phyloP scores from a whole-genome alignment of 768 basidiomycete species.

The Agrocybe chaxingu region DNA sequence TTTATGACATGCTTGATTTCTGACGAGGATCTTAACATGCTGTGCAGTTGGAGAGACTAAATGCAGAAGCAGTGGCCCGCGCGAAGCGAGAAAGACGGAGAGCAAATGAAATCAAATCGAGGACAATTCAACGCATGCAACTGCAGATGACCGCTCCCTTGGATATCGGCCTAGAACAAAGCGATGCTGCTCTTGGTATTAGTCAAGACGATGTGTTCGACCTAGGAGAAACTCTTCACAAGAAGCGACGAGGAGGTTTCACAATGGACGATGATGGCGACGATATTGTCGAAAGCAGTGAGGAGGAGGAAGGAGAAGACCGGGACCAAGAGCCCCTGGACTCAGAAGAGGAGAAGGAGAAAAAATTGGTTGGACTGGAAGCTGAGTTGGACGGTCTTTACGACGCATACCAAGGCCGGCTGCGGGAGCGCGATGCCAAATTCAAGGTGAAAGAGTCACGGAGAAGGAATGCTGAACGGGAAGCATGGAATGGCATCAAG shows the following conservation, averaged over 20 bases:
- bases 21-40: conserved; percentile 6
- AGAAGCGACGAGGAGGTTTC: conserved; percentile 30
- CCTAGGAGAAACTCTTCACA: conserved; percentile 44
- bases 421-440: conserved; percentile 84
- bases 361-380: conserved; percentile 63
- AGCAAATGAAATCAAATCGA: conserved; percentile 83
- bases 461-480: conserved; percentile 66
- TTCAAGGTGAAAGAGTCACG: conserved; percentile 80
- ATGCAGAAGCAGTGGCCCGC: conserved; percentile 69
- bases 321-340: conserved; percentile 44
- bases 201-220: conserved; percentile 91
- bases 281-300: conserved; percentile 33
- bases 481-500: conserved; percentile 80
- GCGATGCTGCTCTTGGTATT: conserved; percentile 65
- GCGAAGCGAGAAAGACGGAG: conserved; percentile 78
- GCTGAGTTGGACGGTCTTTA: conserved; percentile 88
- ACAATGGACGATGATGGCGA: conserved; percentile 41
- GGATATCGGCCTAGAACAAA: conserved; percentile 88
- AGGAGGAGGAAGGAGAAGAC: conserved; percentile 24
- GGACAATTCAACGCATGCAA: conserved; percentile 92
- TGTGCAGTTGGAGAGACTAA: conserved; percentile 75
- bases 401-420: conserved; percentile 75
- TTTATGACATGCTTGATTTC: neutral
- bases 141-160: conserved; percentile 97
- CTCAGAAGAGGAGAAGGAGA: conserved; percentile 69